Percentiles rank a stretch among this genome's conserved stretches.
These are phyloP conservation scores for Colletotrichum eremochloae DNA, from an alignment of 2,329 filamentous ascomycete genomes.

Conservation along the genomic window DNA sequence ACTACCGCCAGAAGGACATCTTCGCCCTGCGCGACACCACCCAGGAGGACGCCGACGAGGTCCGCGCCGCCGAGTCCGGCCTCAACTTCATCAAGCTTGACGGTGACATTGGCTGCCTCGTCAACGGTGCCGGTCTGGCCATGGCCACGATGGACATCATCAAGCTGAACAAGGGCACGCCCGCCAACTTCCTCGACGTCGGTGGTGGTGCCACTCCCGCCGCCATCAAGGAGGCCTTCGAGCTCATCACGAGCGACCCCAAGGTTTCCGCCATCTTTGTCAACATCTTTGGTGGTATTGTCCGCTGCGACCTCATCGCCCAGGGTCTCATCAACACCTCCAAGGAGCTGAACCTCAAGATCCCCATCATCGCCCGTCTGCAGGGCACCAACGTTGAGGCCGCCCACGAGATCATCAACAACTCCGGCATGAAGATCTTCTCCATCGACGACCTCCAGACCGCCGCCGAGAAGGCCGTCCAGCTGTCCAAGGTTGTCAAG, in stretches of 20 bases:
- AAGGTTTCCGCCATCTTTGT: constrained; percentile 99
- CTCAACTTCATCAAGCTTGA: constrained; percentile 99
- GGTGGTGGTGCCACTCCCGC: constrained; percentile 97
- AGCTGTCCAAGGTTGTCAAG: constrained; percentile 99
- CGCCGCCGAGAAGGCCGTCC: constrained; percentile 97
- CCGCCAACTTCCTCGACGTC: constrained; percentile 99
- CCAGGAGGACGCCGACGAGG: constrained; percentile 97
- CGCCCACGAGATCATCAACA: constrained; percentile 93
- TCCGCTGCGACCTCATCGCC: constrained; percentile 97
- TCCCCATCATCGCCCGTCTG: constrained; percentile 95
- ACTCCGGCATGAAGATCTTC: constrained; percentile 99
- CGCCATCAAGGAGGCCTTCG: constrained; percentile 97
- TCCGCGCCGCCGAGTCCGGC: constrained; percentile 90
- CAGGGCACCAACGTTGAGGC: constrained; percentile 99
- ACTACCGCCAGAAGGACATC: constrained; percentile 97
- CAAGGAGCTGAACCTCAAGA: constrained; percentile 93
- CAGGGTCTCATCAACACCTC: constrained; percentile 96
- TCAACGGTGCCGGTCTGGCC: constrained; percentile 98
- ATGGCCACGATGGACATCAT: constrained; percentile 99
- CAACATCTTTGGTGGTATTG: constrained; percentile 99
- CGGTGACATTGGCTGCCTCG: constrained; percentile 98
- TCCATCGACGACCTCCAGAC: constrained; percentile 98
- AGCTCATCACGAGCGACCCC: constrained; percentile 97
- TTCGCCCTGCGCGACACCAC: constrained; percentile 94
- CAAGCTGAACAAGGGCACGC: constrained; percentile 96